Evolutionary conservation across 495 filamentous ascomycete genomes (phyloP).

Genomic region (Tuber indicum): DNA sequence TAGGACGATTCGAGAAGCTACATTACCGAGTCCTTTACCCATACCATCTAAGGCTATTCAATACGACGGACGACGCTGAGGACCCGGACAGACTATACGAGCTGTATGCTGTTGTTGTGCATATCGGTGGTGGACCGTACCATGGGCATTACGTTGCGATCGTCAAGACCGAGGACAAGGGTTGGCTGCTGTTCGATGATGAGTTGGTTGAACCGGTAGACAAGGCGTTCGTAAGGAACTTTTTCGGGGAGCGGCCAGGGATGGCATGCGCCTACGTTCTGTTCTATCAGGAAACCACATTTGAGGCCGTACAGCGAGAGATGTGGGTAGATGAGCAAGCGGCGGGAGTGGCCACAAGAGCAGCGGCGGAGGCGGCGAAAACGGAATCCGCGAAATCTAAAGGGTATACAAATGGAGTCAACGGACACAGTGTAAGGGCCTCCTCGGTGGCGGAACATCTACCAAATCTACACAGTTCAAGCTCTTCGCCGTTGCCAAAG

Average conservation of each 20-base stretch:
- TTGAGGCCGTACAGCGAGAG: constrained; percentile 73
- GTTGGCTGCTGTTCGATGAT: constrained; percentile 95
- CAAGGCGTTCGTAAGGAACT: constrained; percentile 92
- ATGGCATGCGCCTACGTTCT: constrained; percentile 93
- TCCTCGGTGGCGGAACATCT: constrained; percentile 9
- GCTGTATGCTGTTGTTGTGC: constrained; percentile 95
- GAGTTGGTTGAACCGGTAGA: constrained; percentile 98
- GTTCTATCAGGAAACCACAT: constrained; percentile 94
- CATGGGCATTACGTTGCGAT: constrained; percentile 97
- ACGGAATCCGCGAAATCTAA: constrained; percentile 52
- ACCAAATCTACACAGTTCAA: constrained; percentile 31
- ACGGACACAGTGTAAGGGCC: constrained; percentile 20
- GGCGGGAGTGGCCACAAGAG: constrained; percentile 64
- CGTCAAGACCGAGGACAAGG: constrained; percentile 92
- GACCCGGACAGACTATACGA: constrained; percentile 94
- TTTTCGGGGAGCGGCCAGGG: constrained; percentile 88
- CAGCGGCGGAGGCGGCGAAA: constrained; percentile 52
- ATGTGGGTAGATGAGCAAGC: constrained; percentile 59
- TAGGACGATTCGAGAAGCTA: constrained; percentile 86
- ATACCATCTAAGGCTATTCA: constrained; percentile 92
- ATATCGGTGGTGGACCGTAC: constrained; percentile 96
- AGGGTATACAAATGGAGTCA: constrained; percentile 40
- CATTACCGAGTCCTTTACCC: constrained; percentile 97
- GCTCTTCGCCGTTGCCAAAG: constrained; percentile 15
- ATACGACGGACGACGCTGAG: constrained; percentile 93